These are phyloP conservation scores for Cucurbita moschata DNA, from an alignment of 306 rosid genomes.

Conservation along the genomic window DNA sequence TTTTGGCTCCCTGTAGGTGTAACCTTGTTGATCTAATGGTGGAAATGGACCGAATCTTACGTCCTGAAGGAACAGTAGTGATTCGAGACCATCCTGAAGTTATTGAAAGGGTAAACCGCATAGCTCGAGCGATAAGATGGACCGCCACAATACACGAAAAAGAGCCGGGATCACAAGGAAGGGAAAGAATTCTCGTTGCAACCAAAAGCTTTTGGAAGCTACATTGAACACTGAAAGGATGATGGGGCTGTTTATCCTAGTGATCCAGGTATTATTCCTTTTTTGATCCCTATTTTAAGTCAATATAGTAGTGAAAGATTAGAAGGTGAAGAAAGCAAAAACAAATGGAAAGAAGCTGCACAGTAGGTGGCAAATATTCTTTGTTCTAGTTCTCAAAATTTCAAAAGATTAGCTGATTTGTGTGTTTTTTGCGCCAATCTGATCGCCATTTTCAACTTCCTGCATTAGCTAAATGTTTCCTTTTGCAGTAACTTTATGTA, in stretches of 20 bases:
- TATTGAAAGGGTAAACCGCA: conserved; percentile 54
- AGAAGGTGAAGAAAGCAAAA: not conserved
- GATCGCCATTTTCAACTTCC: not conserved
- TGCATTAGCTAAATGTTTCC: not conserved
- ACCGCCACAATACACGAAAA: conserved; percentile 38
- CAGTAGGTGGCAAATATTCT: not conserved
- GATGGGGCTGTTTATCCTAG: not conserved
- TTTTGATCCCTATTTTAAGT: conserved; percentile 9
- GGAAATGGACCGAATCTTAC: conserved; percentile 79
- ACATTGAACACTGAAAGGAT: conserved; percentile 36
- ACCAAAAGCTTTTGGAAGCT: conserved; percentile 63
- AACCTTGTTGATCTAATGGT: conserved; percentile 87
- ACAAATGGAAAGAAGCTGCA: not conserved
- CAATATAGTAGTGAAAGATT: not conserved
- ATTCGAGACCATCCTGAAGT: conserved; percentile 71
- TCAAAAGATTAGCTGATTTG: not conserved
- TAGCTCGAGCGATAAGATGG: conserved; percentile 73
- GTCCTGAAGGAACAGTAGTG: conserved; percentile 81
- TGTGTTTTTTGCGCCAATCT: not conserved
- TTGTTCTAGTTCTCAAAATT: not conserved
- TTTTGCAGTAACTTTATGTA: not conserved
- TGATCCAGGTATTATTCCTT: conserved; percentile 23
- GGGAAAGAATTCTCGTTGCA: conserved; percentile 68
- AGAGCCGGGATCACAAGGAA: conserved; percentile 65
- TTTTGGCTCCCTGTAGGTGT: conserved; percentile 34